Evolutionary conservation across 1,284 basidiomycete genomes (phyloP).

Genomic region (Sporisorium sorghi): DNA sequence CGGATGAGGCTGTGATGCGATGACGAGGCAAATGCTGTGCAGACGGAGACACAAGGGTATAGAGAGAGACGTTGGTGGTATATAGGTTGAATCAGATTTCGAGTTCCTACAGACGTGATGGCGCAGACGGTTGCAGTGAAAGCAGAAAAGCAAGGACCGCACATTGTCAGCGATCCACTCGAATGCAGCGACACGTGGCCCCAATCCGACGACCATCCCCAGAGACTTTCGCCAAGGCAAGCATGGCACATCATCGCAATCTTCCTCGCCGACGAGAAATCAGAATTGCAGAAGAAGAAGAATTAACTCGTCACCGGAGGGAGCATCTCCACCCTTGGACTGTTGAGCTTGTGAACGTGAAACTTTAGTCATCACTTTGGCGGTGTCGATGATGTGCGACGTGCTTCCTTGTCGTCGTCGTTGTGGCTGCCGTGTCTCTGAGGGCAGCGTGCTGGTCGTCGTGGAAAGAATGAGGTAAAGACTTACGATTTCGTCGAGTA

Average conservation of each 20-base stretch:
- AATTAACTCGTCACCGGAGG: constrained; percentile 49
- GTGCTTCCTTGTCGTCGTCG: not conserved
- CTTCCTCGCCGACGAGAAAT: constrained; percentile 2
- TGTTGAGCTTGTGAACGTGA: constrained; percentile 61
- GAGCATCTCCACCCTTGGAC: constrained; percentile 30
- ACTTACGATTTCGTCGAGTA: constrained; percentile 12
- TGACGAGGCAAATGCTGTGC: not conserved
- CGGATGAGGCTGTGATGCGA: not conserved
- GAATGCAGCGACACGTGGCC: not conserved
- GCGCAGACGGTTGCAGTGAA: not conserved
- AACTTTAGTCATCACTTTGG: constrained; percentile 48
- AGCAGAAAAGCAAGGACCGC: not conserved
- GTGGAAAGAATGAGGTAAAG: not conserved
- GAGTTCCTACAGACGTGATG: constrained; percentile 7
- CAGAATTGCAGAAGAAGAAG: constrained; percentile 61
- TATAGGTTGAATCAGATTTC: constrained; percentile 1
- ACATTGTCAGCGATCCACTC: not conserved
- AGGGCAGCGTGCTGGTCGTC: not conserved
- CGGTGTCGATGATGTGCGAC: not conserved
- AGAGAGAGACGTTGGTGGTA: not conserved
- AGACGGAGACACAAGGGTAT: constrained; percentile 8
- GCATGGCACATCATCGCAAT: no score
- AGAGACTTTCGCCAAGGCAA: no score
- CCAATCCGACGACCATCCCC: no score
- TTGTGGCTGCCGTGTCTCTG: not conserved